Evolutionary conservation across 1,284 basidiomycete species (phyloP).

Genomic region (Papiliotrema laurentii): DNA sequence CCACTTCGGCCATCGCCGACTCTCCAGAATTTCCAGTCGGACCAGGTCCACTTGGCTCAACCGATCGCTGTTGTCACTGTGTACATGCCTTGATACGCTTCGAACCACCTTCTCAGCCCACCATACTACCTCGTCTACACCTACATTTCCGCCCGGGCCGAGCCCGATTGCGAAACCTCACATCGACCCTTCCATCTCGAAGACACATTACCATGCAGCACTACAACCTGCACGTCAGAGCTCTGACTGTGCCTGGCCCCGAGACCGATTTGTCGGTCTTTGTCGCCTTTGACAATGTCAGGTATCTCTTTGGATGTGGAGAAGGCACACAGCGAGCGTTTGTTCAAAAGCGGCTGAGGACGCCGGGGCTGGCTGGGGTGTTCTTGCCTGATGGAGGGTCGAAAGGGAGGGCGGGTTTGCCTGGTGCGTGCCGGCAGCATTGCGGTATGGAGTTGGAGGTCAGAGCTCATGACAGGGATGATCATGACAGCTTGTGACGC

Average conservation of each 20-base stretch:
- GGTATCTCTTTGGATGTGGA: conserved; percentile 81
- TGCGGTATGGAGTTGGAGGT: background rate
- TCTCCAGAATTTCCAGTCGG: background rate
- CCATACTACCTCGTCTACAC: background rate
- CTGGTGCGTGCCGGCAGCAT: conserved; percentile 54
- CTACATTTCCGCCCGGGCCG: background rate
- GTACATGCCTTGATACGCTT: too few species aligned
- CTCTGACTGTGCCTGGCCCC: conserved; percentile 53
- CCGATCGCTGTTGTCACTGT: background rate
- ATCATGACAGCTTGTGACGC: conserved; percentile 79
- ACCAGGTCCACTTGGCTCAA: background rate
- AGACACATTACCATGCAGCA: background rate
- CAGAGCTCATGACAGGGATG: conserved; percentile 53
- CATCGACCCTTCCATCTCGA: background rate
- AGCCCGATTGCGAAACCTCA: background rate
- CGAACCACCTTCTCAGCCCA: background rate
- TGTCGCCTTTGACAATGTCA: conserved; percentile 67
- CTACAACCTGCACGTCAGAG: conserved; percentile 45
- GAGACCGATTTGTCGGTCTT: conserved; percentile 74
- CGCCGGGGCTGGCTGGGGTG: conserved; percentile 62
- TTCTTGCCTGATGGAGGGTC: conserved; percentile 67
- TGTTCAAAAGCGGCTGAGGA: conserved; percentile 61
- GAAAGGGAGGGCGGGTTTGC: conserved; percentile 59
- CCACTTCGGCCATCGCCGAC: background rate
- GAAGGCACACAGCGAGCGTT: conserved; percentile 74